Base-by-base conservation (phyloP, 2,329 filamentous ascomycete species). In the Septoria linicola region DNA sequence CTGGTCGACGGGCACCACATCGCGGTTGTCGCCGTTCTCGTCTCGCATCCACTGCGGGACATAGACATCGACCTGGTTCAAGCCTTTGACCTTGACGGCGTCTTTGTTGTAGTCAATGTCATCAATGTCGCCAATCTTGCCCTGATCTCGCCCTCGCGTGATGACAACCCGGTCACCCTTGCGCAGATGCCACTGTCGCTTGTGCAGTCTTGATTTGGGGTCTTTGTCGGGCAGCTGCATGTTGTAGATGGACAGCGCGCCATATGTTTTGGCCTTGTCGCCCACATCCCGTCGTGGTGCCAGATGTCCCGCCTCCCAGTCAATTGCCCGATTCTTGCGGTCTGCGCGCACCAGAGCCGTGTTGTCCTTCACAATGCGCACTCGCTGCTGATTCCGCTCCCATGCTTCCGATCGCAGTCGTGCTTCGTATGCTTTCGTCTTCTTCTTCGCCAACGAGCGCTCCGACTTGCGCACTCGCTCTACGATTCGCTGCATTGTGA, bases 161-260 rank as follows among this genome's bases (percentile, higher is more conserved):
- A 97, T 73, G 46, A 92, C 88, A 25, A 96, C 90, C 53, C 93
- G 81, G 71, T 97, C 93, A 5, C 84, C 83, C 59, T 70, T 67
- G 59, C 67, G 63, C 21, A 77, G 68, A 21, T 50, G 56, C 43
- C 64, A 63, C 47, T 67, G 59, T 32, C 53, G 54, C 23, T 8
- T 14, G 8, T 36, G 21, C 35, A 48, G 35, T 32, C 57, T 54
- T 37, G 54, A 39, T 39, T 59, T 44, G 36, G 59, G 41, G 46
- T 59, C 55, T 49, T 60, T 50, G 59, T 65, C 53, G 56, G 65
- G 60, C 49, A 68, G 55, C 13, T 53, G 37, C 31, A 59, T 51
- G 44, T 59, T 57, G 51, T 58, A 59, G 32, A 63, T 51, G 20
- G 30, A 17, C 6, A 61, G 34, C 10, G 80, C 77, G 55, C 84